Conservation (phyloP, 2,329 filamentous ascomycete species). For the Fusarium bactridioides region DNA sequence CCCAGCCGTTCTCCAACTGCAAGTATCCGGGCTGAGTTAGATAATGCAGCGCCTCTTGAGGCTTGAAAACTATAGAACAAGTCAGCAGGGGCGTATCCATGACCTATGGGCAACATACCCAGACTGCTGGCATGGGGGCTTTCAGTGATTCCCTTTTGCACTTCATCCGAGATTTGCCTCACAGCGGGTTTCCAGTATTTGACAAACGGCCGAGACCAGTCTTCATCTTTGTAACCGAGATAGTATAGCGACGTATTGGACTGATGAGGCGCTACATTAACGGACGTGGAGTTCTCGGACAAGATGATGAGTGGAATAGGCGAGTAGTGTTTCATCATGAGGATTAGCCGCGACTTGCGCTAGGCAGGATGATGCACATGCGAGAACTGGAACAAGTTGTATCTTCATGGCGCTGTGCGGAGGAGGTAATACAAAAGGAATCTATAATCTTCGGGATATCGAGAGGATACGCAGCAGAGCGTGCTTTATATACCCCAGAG, state of each 20-base stretch:
- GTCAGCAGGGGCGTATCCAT: neutral
- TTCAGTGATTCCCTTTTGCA: neutral
- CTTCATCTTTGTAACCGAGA: neutral
- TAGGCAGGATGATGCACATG: no score
- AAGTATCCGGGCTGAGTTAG: neutral
- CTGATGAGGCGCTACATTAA: neutral
- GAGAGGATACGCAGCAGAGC: neutral
- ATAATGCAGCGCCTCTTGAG: neutral
- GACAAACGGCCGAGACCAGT: neutral
- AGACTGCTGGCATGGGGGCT: neutral
- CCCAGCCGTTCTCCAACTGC: neutral
- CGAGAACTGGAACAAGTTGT: neutral
- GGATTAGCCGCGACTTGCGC: neutral
- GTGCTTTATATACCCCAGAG: neutral
- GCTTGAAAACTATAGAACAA: neutral
- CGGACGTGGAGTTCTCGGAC: neutral
- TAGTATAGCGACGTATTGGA: neutral
- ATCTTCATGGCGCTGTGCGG: neutral
- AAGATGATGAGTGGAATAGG: neutral
- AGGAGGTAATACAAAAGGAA: no score
- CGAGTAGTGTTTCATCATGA: neutral
- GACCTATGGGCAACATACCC: accelerated
- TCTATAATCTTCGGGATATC: accelerated
- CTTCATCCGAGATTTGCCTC: neutral
- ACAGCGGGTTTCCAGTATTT: neutral